These are phyloP conservation scores for Epichloe coenophiala DNA, from an alignment of 2,329 filamentous ascomycete species.

Conservation along the genomic window DNA sequence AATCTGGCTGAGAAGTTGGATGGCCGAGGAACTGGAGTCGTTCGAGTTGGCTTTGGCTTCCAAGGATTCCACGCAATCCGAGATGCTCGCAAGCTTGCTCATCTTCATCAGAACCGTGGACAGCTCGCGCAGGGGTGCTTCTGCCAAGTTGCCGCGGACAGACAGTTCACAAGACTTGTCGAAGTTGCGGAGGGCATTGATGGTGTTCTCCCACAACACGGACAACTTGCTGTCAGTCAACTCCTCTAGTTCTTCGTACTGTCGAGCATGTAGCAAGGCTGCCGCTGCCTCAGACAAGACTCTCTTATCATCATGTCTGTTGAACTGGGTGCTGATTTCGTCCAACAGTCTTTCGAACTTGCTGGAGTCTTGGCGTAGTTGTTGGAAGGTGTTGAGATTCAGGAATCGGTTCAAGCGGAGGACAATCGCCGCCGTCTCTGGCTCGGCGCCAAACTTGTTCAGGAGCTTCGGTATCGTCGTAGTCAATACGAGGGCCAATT, in stretches of 20 bases:
- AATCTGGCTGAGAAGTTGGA: constrained; percentile 59
- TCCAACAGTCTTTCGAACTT: constrained; percentile 72
- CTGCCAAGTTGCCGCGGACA: constrained; percentile 53
- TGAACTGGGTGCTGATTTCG: constrained; percentile 88
- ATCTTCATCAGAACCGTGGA: constrained; percentile 66
- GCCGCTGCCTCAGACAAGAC: constrained; percentile 75
- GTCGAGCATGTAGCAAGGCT: constrained; percentile 72
- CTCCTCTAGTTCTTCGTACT: constrained; percentile 80
- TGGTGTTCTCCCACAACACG: constrained; percentile 72
- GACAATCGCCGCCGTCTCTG: constrained; percentile 74
- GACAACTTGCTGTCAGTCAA: constrained; percentile 68
- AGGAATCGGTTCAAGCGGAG: constrained; percentile 76
- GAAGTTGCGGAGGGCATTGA: constrained; percentile 59
- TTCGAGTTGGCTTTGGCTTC: constrained; percentile 44
- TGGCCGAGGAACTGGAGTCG: constrained; percentile 37
- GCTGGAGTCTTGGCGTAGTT: constrained; percentile 73
- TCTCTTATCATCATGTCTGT: constrained; percentile 74
- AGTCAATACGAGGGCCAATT: constrained; percentile 64
- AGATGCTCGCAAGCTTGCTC: constrained; percentile 65
- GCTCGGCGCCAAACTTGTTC: constrained; percentile 85
- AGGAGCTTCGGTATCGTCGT: constrained; percentile 70
- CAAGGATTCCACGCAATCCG: constrained; percentile 62
- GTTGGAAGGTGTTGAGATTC: constrained; percentile 76
- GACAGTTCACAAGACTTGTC: constrained; percentile 60
- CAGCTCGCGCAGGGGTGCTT: constrained; percentile 53